phyloP scores from a whole-genome alignment of 2,329 filamentous ascomycete species.

The Aspergillus chevalieri region DNA sequence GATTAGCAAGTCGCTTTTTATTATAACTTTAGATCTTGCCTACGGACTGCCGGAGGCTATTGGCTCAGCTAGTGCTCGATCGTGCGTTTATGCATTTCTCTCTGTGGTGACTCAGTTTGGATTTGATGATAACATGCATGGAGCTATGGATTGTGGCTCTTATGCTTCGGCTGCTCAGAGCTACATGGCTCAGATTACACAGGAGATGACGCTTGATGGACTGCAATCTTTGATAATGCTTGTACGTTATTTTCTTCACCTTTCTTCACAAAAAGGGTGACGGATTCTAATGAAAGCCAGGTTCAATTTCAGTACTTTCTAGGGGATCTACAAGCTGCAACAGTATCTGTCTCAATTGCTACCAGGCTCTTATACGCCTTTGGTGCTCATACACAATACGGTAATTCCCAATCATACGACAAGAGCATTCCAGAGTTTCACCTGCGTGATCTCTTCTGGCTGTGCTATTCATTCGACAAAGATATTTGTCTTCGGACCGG shows the following conservation, averaged over 20 bases:
- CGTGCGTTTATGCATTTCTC: conserved; percentile 8
- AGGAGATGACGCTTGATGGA: conserved; percentile 11
- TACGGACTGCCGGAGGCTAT: not conserved
- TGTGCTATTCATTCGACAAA: conserved; percentile 14
- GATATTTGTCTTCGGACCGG: conserved; percentile 11
- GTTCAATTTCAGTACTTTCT: conserved; percentile 10
- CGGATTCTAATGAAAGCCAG: not conserved
- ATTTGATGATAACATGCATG: conserved; percentile 2
- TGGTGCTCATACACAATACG: conserved; percentile 2
- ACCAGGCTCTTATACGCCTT: conserved; percentile 10
- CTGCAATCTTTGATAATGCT: conserved; percentile 10
- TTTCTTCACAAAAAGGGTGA: not conserved
- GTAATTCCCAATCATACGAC: not conserved
- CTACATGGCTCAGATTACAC: conserved; percentile 2
- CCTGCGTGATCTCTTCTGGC: conserved; percentile 13
- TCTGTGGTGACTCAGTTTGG: conserved; percentile 5
- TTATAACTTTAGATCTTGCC: conserved; percentile 7
- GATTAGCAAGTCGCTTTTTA: conserved; percentile 7
- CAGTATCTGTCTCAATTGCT: conserved; percentile 10
- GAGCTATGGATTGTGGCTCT: conserved; percentile 5
- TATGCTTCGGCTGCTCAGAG: conserved; percentile 7
- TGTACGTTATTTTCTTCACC: conserved; percentile 1
- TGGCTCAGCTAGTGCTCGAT: conserved; percentile 6
- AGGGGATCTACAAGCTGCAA: conserved; percentile 10
- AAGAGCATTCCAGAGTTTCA: conserved; percentile 1